These are phyloP conservation scores for Saccharata proteae DNA, from an alignment of 2,329 filamentous ascomycete genomes.

Conservation along the genomic window DNA sequence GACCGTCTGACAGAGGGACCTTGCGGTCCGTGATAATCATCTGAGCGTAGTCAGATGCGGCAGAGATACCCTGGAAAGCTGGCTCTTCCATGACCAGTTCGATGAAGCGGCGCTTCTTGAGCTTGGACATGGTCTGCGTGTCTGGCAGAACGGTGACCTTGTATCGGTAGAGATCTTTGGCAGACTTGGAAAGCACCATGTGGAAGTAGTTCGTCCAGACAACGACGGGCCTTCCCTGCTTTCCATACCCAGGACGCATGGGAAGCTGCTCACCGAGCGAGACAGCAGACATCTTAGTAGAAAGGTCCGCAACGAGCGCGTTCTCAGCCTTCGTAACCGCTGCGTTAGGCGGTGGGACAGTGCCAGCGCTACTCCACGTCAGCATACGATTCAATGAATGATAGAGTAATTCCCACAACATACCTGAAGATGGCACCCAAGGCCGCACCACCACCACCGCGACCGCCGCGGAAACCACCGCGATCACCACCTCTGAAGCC, in stretches of 20 bases:
- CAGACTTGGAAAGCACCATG: slow-evolving; percentile 11
- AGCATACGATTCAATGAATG: background rate
- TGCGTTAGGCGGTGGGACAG: slow-evolving; percentile 5
- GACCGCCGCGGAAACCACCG: too few species aligned
- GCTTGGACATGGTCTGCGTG: slow-evolving; percentile 26
- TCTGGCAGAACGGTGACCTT: slow-evolving; percentile 20
- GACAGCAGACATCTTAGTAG: slow-evolving; percentile 13
- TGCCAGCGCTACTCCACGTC: background rate
- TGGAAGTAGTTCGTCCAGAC: slow-evolving; percentile 31
- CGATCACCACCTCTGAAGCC: slow-evolving; percentile 4
- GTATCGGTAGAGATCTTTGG: slow-evolving; percentile 16
- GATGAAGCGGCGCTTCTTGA: slow-evolving; percentile 37
- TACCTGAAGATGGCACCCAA: slow-evolving; percentile 8
- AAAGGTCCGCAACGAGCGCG: slow-evolving; percentile 14
- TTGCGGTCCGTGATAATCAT: slow-evolving; percentile 17
- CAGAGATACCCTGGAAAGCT: slow-evolving; percentile 17
- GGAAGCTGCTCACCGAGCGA: slow-evolving; percentile 16
- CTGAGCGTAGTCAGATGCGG: slow-evolving; percentile 29
- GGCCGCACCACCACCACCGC: background rate
- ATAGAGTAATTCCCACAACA: background rate
- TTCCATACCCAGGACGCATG: slow-evolving; percentile 22
- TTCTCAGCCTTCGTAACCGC: slow-evolving; percentile 19
- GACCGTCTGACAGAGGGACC: slow-evolving; percentile 12
- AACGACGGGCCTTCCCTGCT: slow-evolving; percentile 22
- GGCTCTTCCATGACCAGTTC: slow-evolving; percentile 28